Base-by-base conservation (phyloP, 192 early-diverging fungal species). In the Linnemannia hyalina region DNA sequence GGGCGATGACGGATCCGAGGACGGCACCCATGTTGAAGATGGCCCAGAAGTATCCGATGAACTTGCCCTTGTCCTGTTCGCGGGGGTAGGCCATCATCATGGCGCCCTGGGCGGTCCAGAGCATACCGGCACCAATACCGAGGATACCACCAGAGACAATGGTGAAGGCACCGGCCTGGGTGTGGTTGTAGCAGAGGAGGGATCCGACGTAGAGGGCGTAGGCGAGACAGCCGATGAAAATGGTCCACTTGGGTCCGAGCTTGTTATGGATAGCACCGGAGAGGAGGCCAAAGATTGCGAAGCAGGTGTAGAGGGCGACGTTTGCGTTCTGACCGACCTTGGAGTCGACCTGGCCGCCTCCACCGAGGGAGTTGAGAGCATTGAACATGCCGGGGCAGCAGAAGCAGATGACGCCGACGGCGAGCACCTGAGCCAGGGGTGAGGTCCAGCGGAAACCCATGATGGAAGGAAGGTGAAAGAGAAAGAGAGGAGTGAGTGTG, bases 51-150 rank as follows among this genome's bases (percentile, higher is more conserved):
- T 94, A 90, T 32, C 93, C 93, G 70, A 98, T 96, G 88, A 91
- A 96, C 77, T 90, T 92, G 52, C 95, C 96, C 90, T 97, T 97
- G 60, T 95, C 91, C n/a, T 92, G 82, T 81, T 97, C 96, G 23
- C 88, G 88, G 41, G 97, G 96, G 86, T 98, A 97, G 73, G 97
- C 94, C 82, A 96, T 91, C 94, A 96, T 95, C 80, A 97, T 96
- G 88, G 94, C 92, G 47, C 96, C 93, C 80, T 96, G 95, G 18
- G 95, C 94, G 6, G 95, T 94, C 91, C 92, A 91, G 13, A 91
- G 76, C 80, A 97, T 92, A 74, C 95, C 96, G 6, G 97, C 97
- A 77, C 88, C 95, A 32, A 96, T 75, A 82, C 97, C 97, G 49
- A 97, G 93, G 73, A 97, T 89, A 6, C 92, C 97, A 57, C 96